Evolutionary conservation across 2,329 filamentous ascomycete genomes (phyloP), one percentile per base, ranked within the genome.

Genomic region (Cladosporium sp.): DNA sequence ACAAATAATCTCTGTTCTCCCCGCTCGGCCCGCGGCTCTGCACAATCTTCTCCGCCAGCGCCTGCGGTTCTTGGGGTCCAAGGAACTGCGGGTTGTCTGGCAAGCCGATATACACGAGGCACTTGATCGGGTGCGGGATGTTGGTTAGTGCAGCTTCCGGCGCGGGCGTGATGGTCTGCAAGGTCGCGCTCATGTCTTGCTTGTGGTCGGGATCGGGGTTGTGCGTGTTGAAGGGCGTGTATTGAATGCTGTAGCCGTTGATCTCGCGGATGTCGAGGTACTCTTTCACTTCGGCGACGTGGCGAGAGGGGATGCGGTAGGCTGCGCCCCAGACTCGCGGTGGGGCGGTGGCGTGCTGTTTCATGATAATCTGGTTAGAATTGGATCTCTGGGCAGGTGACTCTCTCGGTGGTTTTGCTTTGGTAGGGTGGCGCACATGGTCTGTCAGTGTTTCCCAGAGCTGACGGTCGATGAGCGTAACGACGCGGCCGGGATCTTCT

Each of bases 211-310:
- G 3, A 1, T 50, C 21, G n/a, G 44, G 7, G 21, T 46, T 49
- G 40, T 68, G n/a, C 14, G 55, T 50, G 56, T 65, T 58, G 77
- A 98, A 97, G 0, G 90, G 88, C 31, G 93, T 92, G 78, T 93
- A 92, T 79, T 97, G 93, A 70, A 97, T 96, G 63, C 89, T 91
- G 80, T 99, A 99, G 29, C 95, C 95, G 80, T 98, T 97, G 75
- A 98, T 97, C 79, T 99, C 95, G 55, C 95, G 89, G 70, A 97
- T 94, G 78, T 98, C 93, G 57, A 99, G 91, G 77, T 97, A 97
- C 66, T 89, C 85, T 71, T 91, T 89, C 4, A 97, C 94, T 80
- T 94, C 89, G 67, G 88, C 84, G 26, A 96, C 92, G 82, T 7
- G 88, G 79, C 31, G 85, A 83, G 78, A 97, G 94, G 74, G 94